Evolutionary conservation across 2,329 filamentous ascomycete species (phyloP).

Genomic region (Fusarium nematophilum): DNA sequence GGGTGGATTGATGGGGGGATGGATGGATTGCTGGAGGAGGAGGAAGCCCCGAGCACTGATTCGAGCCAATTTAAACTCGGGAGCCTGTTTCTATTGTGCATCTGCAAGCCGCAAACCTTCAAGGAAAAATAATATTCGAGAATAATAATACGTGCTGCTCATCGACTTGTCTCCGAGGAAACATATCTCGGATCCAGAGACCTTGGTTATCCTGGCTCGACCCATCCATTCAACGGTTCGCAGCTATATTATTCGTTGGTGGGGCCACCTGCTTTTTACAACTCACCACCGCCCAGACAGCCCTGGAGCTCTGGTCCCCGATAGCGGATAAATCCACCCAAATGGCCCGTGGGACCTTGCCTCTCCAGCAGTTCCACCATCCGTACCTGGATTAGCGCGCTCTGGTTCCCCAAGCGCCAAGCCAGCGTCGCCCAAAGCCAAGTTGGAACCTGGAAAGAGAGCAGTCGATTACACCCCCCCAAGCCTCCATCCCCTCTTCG

Average conservation of each 20-base stretch:
- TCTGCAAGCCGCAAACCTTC: constrained; percentile 19
- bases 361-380: constrained; percentile 22
- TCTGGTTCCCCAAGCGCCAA: constrained; percentile 22
- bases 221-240: too few relatives aligned
- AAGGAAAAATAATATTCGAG: not conserved
- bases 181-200: too few relatives aligned
- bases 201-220: too few relatives aligned
- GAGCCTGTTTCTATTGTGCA: constrained; percentile 27
- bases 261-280: too few relatives aligned
- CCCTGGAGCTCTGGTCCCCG: not conserved
- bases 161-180: too few relatives aligned
- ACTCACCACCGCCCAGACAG: too few relatives aligned
- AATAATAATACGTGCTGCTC: not conserved
- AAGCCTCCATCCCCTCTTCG: constrained; percentile 28
- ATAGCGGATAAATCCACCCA: constrained; percentile 10
- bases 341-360: constrained; percentile 31
- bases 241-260: too few relatives aligned
- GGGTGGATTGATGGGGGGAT: constrained; percentile 22
- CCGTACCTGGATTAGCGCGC: constrained; percentile 30
- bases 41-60: constrained; percentile 7
- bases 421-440: constrained; percentile 36
- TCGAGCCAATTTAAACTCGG: constrained; percentile 35
- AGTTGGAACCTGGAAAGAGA: constrained; percentile 20
- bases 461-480: constrained; percentile 32
- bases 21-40: not conserved